Evolutionary conservation across 1,284 basidiomycete genomes (phyloP), one percentile per base, ranked within the genome.

Genomic region (Psilocybe mexicana): DNA sequence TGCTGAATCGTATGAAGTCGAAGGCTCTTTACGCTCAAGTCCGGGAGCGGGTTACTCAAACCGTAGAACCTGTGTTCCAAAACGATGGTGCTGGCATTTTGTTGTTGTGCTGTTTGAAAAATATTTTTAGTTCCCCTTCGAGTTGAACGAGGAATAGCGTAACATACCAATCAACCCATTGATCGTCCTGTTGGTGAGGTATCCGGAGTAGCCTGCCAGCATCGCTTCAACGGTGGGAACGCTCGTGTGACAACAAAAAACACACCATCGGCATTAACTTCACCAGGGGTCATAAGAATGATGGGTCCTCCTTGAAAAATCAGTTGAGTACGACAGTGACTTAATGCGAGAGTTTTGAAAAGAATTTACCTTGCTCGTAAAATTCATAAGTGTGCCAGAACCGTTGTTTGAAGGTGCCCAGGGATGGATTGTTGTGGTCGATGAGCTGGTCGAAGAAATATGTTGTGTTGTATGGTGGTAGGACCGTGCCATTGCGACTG

Each of bases 391-490:
- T 81, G 62, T 81, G 78, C 85, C 85, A 89, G 71, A 79, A 91
- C 38, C 88, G 79, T 70, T 91, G 89, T 69, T 84, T 76, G 71
- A 91, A 91, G 4, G 87, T 91, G n/a, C 88, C 89, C n/a, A 83
- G 73, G n/a, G 74, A 74, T 5, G 87, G 84, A 56, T 88, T 79
- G 58, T 75, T 82, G 70, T 90, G 89, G 71, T 91, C 88, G 55
- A 90, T 86, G 60, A 90, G 73, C 67, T 90, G 88, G 64, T 83
- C 74, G 63, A 90, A 91, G 62, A 72, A 74, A 71, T 87, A 90
- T 2, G 79, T 78, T 0, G 79, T 84, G 48, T 76, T 76, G 61
- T 78, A 78, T 5, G 77, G 74, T 12, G 79, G 79, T 40, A 81
- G 69, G 28, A 66, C 57, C 1, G 75, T 78, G 7, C 79, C 79